Percentiles rank a stretch among this genome's conserved stretches.
phyloP scores from a whole-genome alignment of 345 rosid species.

The Firmiana major region DNA sequence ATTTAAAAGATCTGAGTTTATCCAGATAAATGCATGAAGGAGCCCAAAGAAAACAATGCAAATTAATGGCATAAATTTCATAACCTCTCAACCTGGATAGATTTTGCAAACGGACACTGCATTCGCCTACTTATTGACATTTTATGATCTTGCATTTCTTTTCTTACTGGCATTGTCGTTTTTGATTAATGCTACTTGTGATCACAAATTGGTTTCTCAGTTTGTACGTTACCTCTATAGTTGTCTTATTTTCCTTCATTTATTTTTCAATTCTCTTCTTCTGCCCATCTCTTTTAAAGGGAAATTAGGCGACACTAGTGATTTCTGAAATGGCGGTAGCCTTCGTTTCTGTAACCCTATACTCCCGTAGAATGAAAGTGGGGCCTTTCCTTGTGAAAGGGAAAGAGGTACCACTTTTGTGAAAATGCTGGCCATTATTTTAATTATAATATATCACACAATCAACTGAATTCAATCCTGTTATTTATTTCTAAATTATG shows the following conservation, averaged over 20 bases:
- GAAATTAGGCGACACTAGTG: neutral
- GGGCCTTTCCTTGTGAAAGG: neutral
- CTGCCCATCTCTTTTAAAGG: neutral
- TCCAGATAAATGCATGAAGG: neutral
- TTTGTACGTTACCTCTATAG: neutral
- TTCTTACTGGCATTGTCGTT: neutral
- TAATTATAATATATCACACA: neutral
- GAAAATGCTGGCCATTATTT: neutral
- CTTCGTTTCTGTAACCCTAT: neutral
- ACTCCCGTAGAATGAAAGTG: neutral
- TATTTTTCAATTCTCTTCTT: neutral
- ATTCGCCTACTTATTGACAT: neutral
- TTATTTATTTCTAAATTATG: neutral
- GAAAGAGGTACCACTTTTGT: neutral
- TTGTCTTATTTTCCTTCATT: neutral
- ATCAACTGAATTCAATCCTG: neutral
- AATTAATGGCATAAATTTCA: neutral
- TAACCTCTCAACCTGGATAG: neutral
- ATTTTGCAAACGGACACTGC: neutral
- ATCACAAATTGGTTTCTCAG: neutral
- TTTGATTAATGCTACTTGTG: neutral
- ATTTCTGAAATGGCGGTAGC: neutral
- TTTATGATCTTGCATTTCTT: neutral
- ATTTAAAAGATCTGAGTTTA: neutral
- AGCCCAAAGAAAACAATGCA: neutral